Base-by-base conservation (phyloP, 2,329 filamentous ascomycete genomes). In the Pyrenochaeta sp. region DNA sequence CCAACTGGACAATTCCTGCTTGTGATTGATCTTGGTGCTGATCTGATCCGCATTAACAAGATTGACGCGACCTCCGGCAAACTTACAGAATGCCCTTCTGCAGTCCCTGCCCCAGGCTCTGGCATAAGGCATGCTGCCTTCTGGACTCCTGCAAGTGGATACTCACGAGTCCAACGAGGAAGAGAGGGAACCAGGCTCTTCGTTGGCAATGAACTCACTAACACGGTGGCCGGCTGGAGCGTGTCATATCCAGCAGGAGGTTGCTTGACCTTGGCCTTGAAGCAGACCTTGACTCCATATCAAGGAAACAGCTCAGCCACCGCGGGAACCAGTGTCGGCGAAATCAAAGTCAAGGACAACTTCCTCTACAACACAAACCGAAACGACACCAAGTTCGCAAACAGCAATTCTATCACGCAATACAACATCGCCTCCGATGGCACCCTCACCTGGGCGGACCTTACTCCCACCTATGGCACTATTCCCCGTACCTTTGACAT, bases 121-220 rank as follows among this genome's bases (percentile, higher is more conserved):
- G 83, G 84, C 0, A 83, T 83, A 0, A 78, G 83, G 27, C 84
- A 86, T 65, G 81, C 77, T 11, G 72, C 76, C 4, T 86, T 82
- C 71, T 84, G 81, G 80, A 71, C 72, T 12, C 67, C 72, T 32
- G 21, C 60, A 2, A 50, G 41, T 5, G 51, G 51, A 4, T 54
- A 44, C 2, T 68, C 65, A 7, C 61, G 67, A 12, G 51, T 66
- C 9, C 54, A 60, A 39, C 60, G 63, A 20, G 57, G 29, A n/a
- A 57, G 61, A 21, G 54, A 59, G 20, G 61, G 53, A 7, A 66
- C 64, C 11, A 63, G 56, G 12, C 67, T 75, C 7, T 75, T 72
- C 53, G 57, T 72, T 21, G 66, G 67, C 18, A 73, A 76, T 46
- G 73, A 76, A 58, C 64, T 76, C 10, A 47, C 53, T 30, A 74